Conservation (phyloP, 345 rosid species). For the Populus nigra region DNA sequence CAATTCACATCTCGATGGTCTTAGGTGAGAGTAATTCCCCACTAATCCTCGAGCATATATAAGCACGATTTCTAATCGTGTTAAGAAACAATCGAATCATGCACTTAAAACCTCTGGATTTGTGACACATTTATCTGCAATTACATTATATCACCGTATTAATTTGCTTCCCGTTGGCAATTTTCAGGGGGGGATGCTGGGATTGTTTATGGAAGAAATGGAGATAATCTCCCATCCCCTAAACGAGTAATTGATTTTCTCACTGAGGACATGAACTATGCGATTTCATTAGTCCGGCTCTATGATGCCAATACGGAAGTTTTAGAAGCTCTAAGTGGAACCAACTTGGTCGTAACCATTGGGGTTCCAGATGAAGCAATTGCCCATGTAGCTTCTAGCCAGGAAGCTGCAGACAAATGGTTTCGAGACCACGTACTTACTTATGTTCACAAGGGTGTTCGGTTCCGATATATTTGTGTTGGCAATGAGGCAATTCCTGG, state of each 20-base stretch:
- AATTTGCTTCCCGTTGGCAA: neutral
- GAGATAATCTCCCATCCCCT: conserved; percentile 24
- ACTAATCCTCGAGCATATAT: neutral
- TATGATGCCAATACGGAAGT: conserved; percentile 17
- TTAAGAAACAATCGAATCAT: neutral
- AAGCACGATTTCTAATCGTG: neutral
- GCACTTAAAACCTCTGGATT: neutral
- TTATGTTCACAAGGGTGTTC: conserved; percentile 15
- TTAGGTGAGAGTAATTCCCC: neutral
- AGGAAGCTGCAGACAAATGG: conserved; percentile 26
- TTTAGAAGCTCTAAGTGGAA: conserved; percentile 20
- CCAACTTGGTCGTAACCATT: conserved; percentile 15
- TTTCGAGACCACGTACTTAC: conserved; percentile 19
- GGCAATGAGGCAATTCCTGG: conserved; percentile 22
- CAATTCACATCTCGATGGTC: neutral
- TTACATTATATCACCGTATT: neutral
- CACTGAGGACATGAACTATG: neutral
- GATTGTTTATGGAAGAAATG: conserved; percentile 15
- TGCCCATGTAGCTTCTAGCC: conserved; percentile 21
- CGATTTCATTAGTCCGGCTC: conserved; percentile 8
- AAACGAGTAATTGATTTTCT: conserved; percentile 20
- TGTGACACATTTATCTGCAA: neutral
- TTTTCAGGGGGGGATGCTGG: conserved; percentile 26
- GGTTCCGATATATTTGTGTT: conserved; percentile 23
- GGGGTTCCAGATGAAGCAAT: conserved; percentile 24